phyloP scores from a whole-genome alignment of 129 eudicot species.

The Ambrosia trifida region DNA sequence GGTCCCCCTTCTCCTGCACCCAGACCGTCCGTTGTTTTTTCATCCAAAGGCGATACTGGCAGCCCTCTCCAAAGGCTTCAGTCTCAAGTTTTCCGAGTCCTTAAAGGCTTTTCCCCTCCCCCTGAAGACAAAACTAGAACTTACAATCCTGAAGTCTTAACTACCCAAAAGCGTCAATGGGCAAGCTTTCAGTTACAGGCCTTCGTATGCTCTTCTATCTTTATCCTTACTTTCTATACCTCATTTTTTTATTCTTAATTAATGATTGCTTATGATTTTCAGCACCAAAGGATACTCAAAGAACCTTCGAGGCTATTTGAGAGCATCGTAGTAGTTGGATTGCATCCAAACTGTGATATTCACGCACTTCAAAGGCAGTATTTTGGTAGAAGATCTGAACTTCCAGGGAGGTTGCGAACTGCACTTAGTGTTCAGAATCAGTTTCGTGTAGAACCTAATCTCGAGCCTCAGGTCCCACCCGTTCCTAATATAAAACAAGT shows the following conservation, averaged over 20 bases:
- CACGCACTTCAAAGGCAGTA: conserved; percentile 65
- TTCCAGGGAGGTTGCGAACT: conserved; percentile 72
- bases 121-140: conserved; percentile 57
- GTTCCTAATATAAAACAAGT: not conserved
- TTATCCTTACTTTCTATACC: not conserved
- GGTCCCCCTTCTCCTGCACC: conserved; percentile 77
- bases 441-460: conserved; percentile 81
- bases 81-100: conserved; percentile 63
- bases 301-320: conserved; percentile 94
- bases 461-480: conserved; percentile 73
- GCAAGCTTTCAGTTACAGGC: conserved; percentile 85
- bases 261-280: conserved; percentile 7
- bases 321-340: conserved; percentile 97
- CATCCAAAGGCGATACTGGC: conserved; percentile 75
- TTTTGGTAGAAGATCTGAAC: conserved; percentile 78
- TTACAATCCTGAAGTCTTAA: conserved; percentile 92
- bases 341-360: conserved; percentile 86
- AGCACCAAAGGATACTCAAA: conserved; percentile 83
- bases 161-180: conserved; percentile 99
- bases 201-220: conserved; percentile 49
- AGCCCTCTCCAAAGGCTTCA: conserved; percentile 80
- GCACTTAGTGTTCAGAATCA: conserved; percentile 75
- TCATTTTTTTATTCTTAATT: conserved; percentile 13
- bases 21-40: conserved; percentile 79
- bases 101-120: conserved; percentile 78